Evolutionary conservation across 345 rosid genomes (phyloP).

Genomic region (Aquilaria sinensis): DNA sequence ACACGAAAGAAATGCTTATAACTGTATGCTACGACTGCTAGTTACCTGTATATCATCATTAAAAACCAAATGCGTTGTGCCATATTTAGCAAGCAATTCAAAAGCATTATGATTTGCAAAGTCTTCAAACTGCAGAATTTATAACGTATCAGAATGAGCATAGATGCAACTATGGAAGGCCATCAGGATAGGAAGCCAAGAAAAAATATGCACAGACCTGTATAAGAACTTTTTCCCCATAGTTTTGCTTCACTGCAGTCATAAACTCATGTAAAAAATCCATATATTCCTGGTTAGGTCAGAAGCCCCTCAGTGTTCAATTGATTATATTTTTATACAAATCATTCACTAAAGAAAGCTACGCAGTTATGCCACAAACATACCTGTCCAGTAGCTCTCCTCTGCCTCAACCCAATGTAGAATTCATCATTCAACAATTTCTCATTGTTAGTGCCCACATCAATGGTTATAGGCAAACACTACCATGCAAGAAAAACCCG

Average conservation of each 20-base stretch:
- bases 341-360: constrained; percentile 3
- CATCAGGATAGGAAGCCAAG: background rate
- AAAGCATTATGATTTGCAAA: constrained; percentile 98
- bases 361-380: background rate
- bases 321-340: background rate
- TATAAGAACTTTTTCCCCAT: constrained; percentile 82
- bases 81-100: constrained; percentile 66
- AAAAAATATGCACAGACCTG: constrained; percentile 38
- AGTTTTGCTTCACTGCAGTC: constrained; percentile 86
- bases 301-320: constrained; percentile 5
- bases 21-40: background rate
- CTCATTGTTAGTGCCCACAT: constrained; percentile 93
- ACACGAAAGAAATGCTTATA: background rate
- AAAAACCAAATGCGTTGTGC: constrained; percentile 82
- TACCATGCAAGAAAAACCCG: constrained; percentile 17
- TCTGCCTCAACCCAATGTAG: constrained; percentile 78
- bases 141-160: constrained; percentile 2
- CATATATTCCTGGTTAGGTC: constrained; percentile 54
- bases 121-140: constrained; percentile 76
- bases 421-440: constrained; percentile 74
- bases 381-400: constrained; percentile 81
- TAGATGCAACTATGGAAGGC: background rate
- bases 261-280: constrained; percentile 80
- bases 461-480: constrained; percentile 88
- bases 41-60: constrained; percentile 92